Evolutionary conservation across 352 stramenopile genomes (phyloP).

Genomic region (Phytophthora hybrid): DNA sequence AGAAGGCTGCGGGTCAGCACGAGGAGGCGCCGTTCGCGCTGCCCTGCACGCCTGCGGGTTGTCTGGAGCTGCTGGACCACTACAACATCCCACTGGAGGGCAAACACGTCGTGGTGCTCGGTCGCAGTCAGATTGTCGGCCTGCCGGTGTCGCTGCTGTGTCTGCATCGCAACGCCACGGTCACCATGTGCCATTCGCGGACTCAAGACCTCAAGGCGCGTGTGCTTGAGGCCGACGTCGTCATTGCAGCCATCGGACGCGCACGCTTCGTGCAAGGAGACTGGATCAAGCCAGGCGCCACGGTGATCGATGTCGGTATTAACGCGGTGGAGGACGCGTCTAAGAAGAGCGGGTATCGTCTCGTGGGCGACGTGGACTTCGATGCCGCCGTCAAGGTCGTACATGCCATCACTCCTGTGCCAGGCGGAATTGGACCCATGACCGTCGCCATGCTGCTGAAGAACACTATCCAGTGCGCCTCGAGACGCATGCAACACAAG

Average conservation of each 20-base stretch:
- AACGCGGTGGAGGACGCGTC: slow-evolving; percentile 94
- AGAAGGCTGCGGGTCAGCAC: slow-evolving; percentile 39
- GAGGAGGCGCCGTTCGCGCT: slow-evolving; percentile 85
- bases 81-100: slow-evolving; percentile 91
- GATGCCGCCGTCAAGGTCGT: slow-evolving; percentile 84
- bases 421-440: slow-evolving; percentile 97
- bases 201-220: slow-evolving; percentile 89
- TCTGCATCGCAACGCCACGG: slow-evolving; percentile 95
- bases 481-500: slow-evolving; percentile 26
- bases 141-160: slow-evolving; percentile 96
- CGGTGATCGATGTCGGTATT: slow-evolving; percentile 99
- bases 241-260: slow-evolving; percentile 96
- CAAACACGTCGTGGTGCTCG: slow-evolving; percentile 97
- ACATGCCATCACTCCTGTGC: slow-evolving; percentile 97
- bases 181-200: slow-evolving; percentile 98
- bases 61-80: slow-evolving; percentile 95
- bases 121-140: slow-evolving; percentile 97
- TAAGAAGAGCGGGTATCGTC: slow-evolving; percentile 88
- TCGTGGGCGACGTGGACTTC: slow-evolving; percentile 99
- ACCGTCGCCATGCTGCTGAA: slow-evolving; percentile 95
- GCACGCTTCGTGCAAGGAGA: slow-evolving; percentile 93
- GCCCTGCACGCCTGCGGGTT: slow-evolving; percentile 97
- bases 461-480: slow-evolving; percentile 78
- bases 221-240: slow-evolving; percentile 94
- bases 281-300: slow-evolving; percentile 97